Evolutionary conservation across 2,329 filamentous ascomycete species (phyloP), one percentile per base, ranked within the genome.

Genomic region (Clarireedia monteithiana): DNA sequence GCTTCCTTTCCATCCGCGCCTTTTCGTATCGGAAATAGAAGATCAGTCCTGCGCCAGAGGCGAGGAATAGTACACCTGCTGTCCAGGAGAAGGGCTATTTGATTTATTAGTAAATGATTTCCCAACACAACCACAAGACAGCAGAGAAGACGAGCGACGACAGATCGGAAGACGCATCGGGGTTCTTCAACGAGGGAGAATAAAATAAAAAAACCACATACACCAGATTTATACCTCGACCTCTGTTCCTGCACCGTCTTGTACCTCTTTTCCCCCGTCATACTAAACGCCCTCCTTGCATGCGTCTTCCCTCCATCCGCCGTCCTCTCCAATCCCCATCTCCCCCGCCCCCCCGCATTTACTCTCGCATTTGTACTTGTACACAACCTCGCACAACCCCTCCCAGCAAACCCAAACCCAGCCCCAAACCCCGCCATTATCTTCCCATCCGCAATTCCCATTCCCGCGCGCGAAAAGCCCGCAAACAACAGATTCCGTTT

Each of bases 1-100:
- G 82, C 75, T 91, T 88, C 60, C 91, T 83, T 69, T 94, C 85
- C 83, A 99, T 86, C 67, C 94, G 86, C 65, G 83, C 83, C 77
- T 97, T 97, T 73, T 99, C 94, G 66, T 85, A 83, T 67, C 91
- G 89, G 73, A 99, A 97, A 71, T 97, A 99, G 73, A 89, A 82
- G 59, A 91, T 84, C 66, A 99, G 78, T 27, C 83, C 86, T 12
- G 75, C 84, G 64, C 89, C 91, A 2, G 91, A 87, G 48, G 80
- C 69, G 62, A 97, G 78, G 75, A 99, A 97, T 61, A 99, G 79
- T 50, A 91, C 64, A 17, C 90, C 92, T 34, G 92, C 87, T 73
- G 90, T 92, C 83, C 89, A 91, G 53, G 91, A 96, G 76, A 99
- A 97, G 30, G 94, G 94, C 86, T 91, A 61, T 30, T 20, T 12